These are phyloP conservation scores for Gaertneriomyces semiglobifer DNA, from an alignment of 192 early-diverging fungal genomes.

Conservation along the genomic window DNA sequence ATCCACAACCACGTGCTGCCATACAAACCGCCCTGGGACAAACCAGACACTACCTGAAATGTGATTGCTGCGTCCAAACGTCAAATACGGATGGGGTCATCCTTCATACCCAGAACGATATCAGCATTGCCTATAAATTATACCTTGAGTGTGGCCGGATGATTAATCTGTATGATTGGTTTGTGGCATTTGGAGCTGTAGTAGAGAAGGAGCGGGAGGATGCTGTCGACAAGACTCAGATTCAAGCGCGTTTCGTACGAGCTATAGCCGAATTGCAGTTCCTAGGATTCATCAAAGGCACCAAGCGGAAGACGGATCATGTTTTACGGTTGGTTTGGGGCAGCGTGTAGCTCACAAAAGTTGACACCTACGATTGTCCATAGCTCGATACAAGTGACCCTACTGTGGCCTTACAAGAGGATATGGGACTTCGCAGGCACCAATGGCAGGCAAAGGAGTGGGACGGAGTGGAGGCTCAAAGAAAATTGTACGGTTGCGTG, in stretches of 20 bases:
- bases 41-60: conserved; percentile 73
- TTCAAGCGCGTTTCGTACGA: conserved; percentile 77
- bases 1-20: conserved; percentile 75
- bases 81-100: conserved; percentile 37
- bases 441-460: too few relatives aligned
- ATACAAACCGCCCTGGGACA: conserved; percentile 81
- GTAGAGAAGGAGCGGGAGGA: conserved; percentile 56
- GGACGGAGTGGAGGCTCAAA: too few relatives aligned
- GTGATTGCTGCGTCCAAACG: conserved; percentile 66
- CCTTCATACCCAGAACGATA: conserved; percentile 71
- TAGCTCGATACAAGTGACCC: too few relatives aligned
- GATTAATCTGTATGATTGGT: conserved; percentile 95
- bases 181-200: conserved; percentile 76
- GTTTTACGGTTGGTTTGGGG: conserved; percentile 75
- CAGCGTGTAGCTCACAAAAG: not conserved
- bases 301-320: conserved; percentile 90
- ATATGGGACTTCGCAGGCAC: too few relatives aligned
- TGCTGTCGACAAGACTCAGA: conserved; percentile 12
- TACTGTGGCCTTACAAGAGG: too few relatives aligned
- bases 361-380: too few relatives aligned
- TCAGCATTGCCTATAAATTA: conserved; percentile 82
- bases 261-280: conserved; percentile 83
- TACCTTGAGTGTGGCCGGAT: conserved; percentile 88
- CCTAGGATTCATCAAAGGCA: conserved; percentile 86
- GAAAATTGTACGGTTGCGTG: too few relatives aligned